Percentiles rank a stretch among this genome's conserved stretches.
These are phyloP conservation scores for Fusarium sp. DNA, from an alignment of 2,329 filamentous ascomycete species.

Conservation along the genomic window DNA sequence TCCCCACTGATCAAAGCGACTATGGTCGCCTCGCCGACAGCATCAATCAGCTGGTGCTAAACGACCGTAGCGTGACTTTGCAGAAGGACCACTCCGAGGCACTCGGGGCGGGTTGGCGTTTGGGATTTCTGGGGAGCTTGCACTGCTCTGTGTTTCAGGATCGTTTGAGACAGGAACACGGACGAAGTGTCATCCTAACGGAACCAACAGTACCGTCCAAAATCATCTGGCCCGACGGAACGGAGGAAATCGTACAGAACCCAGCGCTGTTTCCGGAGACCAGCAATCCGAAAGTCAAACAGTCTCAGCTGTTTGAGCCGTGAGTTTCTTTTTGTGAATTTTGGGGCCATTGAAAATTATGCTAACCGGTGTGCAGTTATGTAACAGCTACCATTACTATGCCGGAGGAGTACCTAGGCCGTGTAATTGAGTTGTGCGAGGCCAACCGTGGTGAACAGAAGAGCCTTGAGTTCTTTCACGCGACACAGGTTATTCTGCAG, in stretches of 20 bases:
- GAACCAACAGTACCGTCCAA: conserved; percentile 95
- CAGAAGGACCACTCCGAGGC: conserved; percentile 96
- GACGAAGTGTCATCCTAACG: conserved; percentile 94
- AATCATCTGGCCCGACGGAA: conserved; percentile 81
- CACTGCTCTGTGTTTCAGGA: conserved; percentile 99
- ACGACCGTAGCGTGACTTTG: conserved; percentile 93
- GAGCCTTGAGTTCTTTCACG: conserved; percentile 89
- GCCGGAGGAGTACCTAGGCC: conserved; percentile 92
- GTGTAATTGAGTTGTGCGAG: conserved; percentile 95
- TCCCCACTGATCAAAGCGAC: conserved; percentile 90
- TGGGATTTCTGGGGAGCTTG: conserved; percentile 95
- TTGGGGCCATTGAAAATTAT: not conserved
- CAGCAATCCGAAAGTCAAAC: conserved; percentile 61
- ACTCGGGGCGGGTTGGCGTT: conserved; percentile 89
- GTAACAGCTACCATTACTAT: conserved; percentile 88
- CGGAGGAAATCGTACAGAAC: conserved; percentile 82
- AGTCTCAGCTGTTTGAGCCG: conserved; percentile 63
- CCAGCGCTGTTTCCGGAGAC: conserved; percentile 86
- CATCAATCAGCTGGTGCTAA: conserved; percentile 91
- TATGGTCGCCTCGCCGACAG: conserved; percentile 91
- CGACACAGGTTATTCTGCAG: conserved; percentile 92
- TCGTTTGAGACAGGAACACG: conserved; percentile 91
- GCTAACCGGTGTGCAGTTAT: conserved; percentile 57
- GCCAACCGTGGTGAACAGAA: conserved; percentile 87
- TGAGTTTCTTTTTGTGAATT: conserved; percentile 49